Evolutionary conservation across 2,329 filamentous ascomycete species (phyloP).

Genomic region (Hymenoscyphus linearis): DNA sequence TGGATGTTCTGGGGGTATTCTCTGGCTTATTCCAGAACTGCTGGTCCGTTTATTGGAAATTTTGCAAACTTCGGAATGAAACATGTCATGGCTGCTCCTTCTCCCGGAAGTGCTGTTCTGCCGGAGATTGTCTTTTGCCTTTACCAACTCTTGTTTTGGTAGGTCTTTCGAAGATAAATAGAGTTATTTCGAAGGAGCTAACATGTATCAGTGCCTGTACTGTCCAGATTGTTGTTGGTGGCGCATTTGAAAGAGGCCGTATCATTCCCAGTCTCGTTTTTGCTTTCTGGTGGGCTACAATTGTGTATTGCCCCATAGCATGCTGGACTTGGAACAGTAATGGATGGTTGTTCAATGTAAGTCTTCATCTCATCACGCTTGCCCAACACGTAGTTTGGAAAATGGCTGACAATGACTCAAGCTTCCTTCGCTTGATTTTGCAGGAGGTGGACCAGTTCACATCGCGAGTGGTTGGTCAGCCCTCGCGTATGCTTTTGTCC

Average conservation of each 20-base stretch:
- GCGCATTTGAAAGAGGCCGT: constrained; percentile 53
- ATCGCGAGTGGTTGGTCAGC: constrained; percentile 59
- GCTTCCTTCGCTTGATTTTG: constrained; percentile 38
- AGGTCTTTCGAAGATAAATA: not conserved
- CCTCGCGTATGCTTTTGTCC: constrained; percentile 57
- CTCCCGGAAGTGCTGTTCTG: constrained; percentile 48
- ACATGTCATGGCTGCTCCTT: constrained; percentile 55
- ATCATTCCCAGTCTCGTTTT: constrained; percentile 61
- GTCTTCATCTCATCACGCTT: not conserved
- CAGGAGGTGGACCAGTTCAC: constrained; percentile 52
- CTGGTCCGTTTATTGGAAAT: constrained; percentile 57
- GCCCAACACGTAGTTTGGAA: not conserved
- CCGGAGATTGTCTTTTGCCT: constrained; percentile 63
- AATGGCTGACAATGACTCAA: constrained; percentile 23
- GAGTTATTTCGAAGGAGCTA: constrained; percentile 6
- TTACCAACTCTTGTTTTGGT: constrained; percentile 58
- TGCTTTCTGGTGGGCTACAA: constrained; percentile 56
- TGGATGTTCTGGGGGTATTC: constrained; percentile 62
- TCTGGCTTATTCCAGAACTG: constrained; percentile 55
- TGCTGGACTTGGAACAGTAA: constrained; percentile 65
- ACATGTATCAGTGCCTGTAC: constrained; percentile 38
- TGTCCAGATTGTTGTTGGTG: constrained; percentile 60
- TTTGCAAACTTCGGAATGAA: constrained; percentile 56
- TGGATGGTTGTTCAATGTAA: constrained; percentile 52
- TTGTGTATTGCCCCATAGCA: constrained; percentile 59